phyloP scores from a whole-genome alignment of 2,329 filamentous ascomycete genomes.

The Immersiporthe knoxdaviesiana region DNA sequence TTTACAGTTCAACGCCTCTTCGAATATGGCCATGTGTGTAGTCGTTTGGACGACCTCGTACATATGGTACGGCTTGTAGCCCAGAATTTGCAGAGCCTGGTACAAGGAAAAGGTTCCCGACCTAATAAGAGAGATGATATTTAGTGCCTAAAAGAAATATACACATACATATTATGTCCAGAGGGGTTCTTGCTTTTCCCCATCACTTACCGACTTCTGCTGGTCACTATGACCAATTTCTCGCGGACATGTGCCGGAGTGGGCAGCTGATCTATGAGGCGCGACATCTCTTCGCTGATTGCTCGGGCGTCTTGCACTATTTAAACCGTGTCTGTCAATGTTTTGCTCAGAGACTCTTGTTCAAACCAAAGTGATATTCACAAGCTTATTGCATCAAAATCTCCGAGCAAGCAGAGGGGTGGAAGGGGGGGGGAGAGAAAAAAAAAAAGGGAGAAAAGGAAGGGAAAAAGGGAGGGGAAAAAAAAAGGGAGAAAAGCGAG shows the following conservation, averaged over 20 bases:
- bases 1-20: slow-evolving; percentile 39
- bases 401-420: no score
- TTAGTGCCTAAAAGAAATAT: background rate
- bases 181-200: background rate
- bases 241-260: slow-evolving; percentile 37
- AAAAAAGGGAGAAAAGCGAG: no score
- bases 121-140: background rate
- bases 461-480: no score
- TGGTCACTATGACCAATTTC: slow-evolving; percentile 43
- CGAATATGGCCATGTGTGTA: slow-evolving; percentile 35
- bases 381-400: background rate
- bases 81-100: slow-evolving; percentile 39
- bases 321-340: background rate
- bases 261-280: slow-evolving; percentile 41
- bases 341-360: background rate
- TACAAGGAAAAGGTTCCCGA: slow-evolving; percentile 42
- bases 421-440: no score
- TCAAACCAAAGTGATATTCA: no score
- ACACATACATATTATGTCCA: background rate
- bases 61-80: slow-evolving; percentile 44
- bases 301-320: background rate
- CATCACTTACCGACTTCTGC: slow-evolving; percentile 40
- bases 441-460: no score
- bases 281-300: slow-evolving; percentile 36
- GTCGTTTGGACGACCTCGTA: slow-evolving; percentile 36